Evolutionary conservation across 208 protist species (phyloP), one percentile per base, ranked within the genome.

Genomic region (Acanthamoeba castellanii): DNA sequence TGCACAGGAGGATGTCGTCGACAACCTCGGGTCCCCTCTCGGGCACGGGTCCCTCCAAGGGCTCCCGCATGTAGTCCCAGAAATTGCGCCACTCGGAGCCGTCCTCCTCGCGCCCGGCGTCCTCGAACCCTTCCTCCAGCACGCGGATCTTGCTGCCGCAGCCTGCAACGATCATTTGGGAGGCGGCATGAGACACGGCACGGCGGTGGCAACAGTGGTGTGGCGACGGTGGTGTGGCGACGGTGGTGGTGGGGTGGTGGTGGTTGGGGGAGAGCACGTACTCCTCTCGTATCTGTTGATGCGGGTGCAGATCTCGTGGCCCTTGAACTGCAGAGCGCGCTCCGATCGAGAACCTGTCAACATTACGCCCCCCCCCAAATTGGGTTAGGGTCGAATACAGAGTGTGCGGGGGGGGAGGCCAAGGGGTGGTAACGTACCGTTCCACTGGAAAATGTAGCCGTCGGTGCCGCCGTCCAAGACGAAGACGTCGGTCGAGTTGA

Each of bases 251-350:
- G n/a, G n/a, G n/a, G n/a, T n/a, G 50, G 50, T 5, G 50, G 22
- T 27, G 59, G 22, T 5, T 25, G 59, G 18, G 59, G 13, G 18
- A n/a, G 18, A 16, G 22, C 18, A 25, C 59, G 59, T 66, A 66
- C 72, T 81, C 42, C 72, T 81, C 72, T 81, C 72, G 72, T 81
- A 81, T 37, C 42, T 81, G 42, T 37, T 50, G 72, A 81, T 81
- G 72, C 72, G 72, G 25, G 72, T 81, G 34, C 30, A 37, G 13
- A 81, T 27, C 72, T 81, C 72, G 20, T 81, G 72, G 4, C 72
- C 72, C 25, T 81, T 81, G n/a, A 50, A 81, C 18, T 27, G 11
- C 13, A 66, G 59, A 5, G 59, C 6, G 13, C 59, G 59, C 59
- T 66, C 59, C 18, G 59, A 66, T 66, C 59, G 59, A 16, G 59